These are phyloP conservation scores for Alectoria sarmentosa DNA, from an alignment of 495 filamentous ascomycete species.

Conservation along the genomic window DNA sequence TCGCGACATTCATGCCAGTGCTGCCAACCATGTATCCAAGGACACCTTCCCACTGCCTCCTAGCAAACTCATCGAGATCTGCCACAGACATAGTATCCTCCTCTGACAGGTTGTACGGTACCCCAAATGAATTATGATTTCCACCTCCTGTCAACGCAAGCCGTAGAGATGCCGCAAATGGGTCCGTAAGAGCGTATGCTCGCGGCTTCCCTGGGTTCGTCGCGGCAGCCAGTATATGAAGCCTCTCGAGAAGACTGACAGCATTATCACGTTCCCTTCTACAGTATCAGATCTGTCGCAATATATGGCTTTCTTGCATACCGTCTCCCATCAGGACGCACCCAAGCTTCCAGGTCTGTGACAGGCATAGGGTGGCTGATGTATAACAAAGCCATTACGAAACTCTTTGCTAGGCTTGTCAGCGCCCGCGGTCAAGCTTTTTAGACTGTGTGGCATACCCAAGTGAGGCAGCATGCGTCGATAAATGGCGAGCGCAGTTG, in stretches of 20 bases:
- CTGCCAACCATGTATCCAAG: constrained; percentile 88
- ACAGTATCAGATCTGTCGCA: background rate
- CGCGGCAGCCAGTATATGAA: constrained; percentile 67
- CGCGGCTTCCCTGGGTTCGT: constrained; percentile 51
- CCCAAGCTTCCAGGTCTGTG: constrained; percentile 74
- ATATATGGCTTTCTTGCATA: constrained; percentile 28
- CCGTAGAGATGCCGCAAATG: constrained; percentile 70
- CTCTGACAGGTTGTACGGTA: constrained; percentile 58
- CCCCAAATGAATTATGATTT: constrained; percentile 79
- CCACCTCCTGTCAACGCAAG: constrained; percentile 83
- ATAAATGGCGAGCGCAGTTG: constrained; percentile 90
- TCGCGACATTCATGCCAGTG: constrained; percentile 46
- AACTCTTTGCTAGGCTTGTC: constrained; percentile 66
- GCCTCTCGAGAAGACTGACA: constrained; percentile 66
- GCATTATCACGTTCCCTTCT: constrained; percentile 72
- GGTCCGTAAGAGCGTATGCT: constrained; percentile 62
- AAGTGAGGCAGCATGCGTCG: constrained; percentile 92
- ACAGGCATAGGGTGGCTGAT: constrained; percentile 67
- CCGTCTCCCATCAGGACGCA: constrained; percentile 64
- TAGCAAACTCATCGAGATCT: constrained; percentile 80
- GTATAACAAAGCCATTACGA: constrained; percentile 92
- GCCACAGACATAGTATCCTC: constrained; percentile 51
- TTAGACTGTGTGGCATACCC: constrained; percentile 50
- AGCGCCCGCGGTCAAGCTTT: constrained; percentile 18
- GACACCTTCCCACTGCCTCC: constrained; percentile 89